Evolutionary conservation across 371 early-diverging fungal species (phyloP).

Genomic region (Batkoa obscura): DNA sequence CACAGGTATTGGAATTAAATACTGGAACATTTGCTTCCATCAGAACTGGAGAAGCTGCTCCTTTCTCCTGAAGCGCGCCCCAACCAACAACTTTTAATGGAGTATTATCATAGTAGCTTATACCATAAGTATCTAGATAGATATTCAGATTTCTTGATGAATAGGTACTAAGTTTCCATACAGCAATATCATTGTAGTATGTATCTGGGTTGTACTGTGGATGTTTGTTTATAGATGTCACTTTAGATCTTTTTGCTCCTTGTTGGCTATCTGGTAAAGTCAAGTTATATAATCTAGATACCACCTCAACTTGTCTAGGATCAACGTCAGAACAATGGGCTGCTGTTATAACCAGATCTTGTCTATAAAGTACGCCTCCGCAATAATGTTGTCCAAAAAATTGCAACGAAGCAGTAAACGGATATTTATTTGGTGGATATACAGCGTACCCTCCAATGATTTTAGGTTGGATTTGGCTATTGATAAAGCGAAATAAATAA

Average conservation of each 20-base stretch:
- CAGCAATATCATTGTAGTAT: background rate
- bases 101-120: background rate
- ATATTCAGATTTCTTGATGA: too few species aligned
- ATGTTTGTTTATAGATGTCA: background rate
- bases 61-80: background rate
- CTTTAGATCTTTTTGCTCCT: background rate
- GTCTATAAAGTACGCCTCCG: background rate
- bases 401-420: background rate
- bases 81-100: background rate
- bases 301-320: too few species aligned
- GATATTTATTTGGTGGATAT: background rate
- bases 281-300: background rate
- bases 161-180: background rate
- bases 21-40: background rate
- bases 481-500: too few species aligned
- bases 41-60: background rate
- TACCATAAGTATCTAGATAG: background rate
- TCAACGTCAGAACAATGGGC: background rate
- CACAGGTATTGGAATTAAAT: background rate
- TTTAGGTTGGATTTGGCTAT: too few species aligned
- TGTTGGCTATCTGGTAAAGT: background rate
- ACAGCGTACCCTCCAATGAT: slow-evolving; percentile 2
- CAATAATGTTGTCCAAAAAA: background rate
- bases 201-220: background rate
- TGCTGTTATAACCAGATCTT: background rate